Base-by-base conservation (phyloP, 306 rosid species). In the Neltuma alba region DNA sequence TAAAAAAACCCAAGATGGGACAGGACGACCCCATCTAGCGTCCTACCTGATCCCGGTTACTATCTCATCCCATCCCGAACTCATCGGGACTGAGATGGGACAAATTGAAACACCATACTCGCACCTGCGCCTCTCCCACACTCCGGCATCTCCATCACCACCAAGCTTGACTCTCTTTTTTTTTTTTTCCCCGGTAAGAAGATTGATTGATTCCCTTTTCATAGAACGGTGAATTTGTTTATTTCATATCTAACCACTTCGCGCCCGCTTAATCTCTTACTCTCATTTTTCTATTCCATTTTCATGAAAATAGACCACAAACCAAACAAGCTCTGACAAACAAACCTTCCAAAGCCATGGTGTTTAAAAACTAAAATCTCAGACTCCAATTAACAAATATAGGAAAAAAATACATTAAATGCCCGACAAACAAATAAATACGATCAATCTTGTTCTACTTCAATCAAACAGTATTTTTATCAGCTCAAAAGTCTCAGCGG, bases 401-500 rank as follows among this genome's bases (percentile, higher is more conserved):
- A n/a, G n/a, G n/a, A 34, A 45, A 36, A 33, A 36, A 64, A 66
- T 33, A n/a, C 11, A 2, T 52, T 52, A 37, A 3, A n/a, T n/a
- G 47, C 16, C 44, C 61, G 40, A 37, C 70, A 21, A 76, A 60
- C 50, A 68, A 78, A 75, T 5, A 64, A 64, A 70, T 69, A 27
- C 67, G 60, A 41, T 54, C 14, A 54, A 75, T 78, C 28, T 84
- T 80, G 79, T 81, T 84, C 78, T 3, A 48, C 62, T 75, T 76
- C 74, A 54, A 69, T 55, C 70, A 63, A 78, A 77, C 54, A 34
- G 77, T 37, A 28, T 13, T n/a, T n/a, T 36, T 18, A 68, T 66
- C 80, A 78, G 44, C 45, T 74, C 45, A 74, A 76, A 67, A 42
- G 79, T 38, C 21, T 21, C 38, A 31, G 74, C 3, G 37, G 11